phyloP scores from a whole-genome alignment of 2,329 filamentous ascomycete species.

The Emmonsiellopsis sp. region DNA sequence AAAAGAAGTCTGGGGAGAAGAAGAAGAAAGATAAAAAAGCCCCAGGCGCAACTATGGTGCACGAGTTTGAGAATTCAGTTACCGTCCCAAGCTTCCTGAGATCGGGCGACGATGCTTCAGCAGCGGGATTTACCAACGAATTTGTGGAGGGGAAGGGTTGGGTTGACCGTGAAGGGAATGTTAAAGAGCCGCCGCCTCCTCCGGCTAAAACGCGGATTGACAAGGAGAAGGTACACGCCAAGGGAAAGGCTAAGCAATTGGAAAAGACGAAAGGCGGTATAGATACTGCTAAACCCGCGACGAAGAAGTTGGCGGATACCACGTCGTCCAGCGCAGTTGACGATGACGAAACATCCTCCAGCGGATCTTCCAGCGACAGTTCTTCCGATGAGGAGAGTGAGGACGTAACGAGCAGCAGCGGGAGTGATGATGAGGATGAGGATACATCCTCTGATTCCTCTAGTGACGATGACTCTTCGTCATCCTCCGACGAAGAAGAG shows the following conservation, averaged over 20 bases:
- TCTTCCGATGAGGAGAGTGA: conserved; percentile 11
- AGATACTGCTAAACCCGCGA: conserved; percentile 1
- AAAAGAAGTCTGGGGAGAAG: conserved; percentile 15
- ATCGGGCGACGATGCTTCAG: conserved; percentile 35
- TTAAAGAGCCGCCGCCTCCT: conserved; percentile 43
- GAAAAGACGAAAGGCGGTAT: conserved; percentile 9
- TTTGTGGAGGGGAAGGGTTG: conserved; percentile 82
- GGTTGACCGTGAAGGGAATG: conserved; percentile 67
- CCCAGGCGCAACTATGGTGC: conserved; percentile 57
- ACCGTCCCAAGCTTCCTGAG: conserved; percentile 78
- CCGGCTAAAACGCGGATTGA: conserved; percentile 17
- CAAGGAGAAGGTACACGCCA: conserved; percentile 21
- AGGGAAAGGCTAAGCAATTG: conserved; percentile 8
- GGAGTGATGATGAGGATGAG: conserved; percentile 21
- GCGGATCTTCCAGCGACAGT: conserved; percentile 17
- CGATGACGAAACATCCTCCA: conserved; percentile 17
- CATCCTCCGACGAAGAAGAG: conserved; percentile 18
- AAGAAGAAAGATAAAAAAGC: conserved; percentile 56
- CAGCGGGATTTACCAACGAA: conserved; percentile 44
- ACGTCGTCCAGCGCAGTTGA: conserved; percentile 22
- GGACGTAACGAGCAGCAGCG: conserved; percentile 13
- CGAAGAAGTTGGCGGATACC: conserved; percentile 11
- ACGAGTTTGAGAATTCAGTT: conserved; percentile 80
- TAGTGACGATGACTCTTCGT: neutral
- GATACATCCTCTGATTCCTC: neutral